Percentiles rank a stretch among this genome's conserved stretches.
Evolutionary conservation across 2,329 filamentous ascomycete genomes (phyloP).

Genomic region (Pyrenophora seminiperda): DNA sequence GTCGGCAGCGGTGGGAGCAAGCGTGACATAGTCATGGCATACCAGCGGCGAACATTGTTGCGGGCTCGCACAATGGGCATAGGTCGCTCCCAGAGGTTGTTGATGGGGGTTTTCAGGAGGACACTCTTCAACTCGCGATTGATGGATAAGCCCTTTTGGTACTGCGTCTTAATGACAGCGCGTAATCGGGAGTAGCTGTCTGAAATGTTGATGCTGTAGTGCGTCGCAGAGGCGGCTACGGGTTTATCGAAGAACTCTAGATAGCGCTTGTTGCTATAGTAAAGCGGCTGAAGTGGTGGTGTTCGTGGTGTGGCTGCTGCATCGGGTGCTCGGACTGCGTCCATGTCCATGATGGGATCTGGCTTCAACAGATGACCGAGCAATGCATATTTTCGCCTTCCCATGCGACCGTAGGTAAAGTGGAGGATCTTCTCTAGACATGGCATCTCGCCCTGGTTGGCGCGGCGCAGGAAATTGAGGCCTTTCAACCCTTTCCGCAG

Average conservation of each 20-base stretch:
- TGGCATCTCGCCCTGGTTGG: constrained; percentile 60
- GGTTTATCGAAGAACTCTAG: constrained; percentile 43
- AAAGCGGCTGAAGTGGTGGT: constrained; percentile 44
- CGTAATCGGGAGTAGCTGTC: constrained; percentile 39
- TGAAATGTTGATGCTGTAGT: constrained; percentile 35
- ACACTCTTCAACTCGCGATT: constrained; percentile 31
- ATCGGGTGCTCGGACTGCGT: constrained; percentile 1
- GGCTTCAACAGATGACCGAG: constrained; percentile 32
- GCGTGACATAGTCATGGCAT: constrained; percentile 49
- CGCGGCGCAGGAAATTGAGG: constrained; percentile 55
- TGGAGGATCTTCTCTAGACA: constrained; percentile 59
- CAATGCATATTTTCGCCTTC: constrained; percentile 58
- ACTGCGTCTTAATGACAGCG: constrained; percentile 35
- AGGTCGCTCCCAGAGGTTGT: constrained; percentile 54
- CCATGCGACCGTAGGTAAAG: constrained; percentile 63
- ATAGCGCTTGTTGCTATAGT: constrained; percentile 39
- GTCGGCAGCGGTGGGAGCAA: constrained; percentile 53
- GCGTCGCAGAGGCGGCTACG: constrained; percentile 13
- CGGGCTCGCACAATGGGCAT: constrained; percentile 53
- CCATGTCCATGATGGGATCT: constrained; percentile 18
- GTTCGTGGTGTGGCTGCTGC: constrained; percentile 18
- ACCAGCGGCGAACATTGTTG: constrained; percentile 53
- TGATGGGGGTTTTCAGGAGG: constrained; percentile 46
- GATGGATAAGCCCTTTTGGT: constrained; percentile 21
- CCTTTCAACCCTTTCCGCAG: constrained; percentile 42